phyloP scores from a whole-genome alignment of 768 basidiomycete species.

The Tremella yokohamensis region DNA sequence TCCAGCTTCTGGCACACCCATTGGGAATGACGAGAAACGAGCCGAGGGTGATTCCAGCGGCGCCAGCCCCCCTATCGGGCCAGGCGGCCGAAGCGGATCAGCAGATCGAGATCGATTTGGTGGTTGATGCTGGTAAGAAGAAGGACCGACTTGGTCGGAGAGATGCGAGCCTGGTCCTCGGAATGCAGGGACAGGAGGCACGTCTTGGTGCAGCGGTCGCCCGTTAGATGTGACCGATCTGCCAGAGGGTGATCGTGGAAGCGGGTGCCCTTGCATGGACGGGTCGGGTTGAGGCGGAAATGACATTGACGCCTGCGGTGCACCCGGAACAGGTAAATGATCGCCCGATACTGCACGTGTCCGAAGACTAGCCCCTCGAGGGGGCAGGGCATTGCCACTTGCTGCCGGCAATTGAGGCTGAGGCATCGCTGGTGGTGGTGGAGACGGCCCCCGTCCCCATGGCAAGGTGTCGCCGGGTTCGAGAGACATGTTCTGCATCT shows the following conservation, averaged over 20 bases:
- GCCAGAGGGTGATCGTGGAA: conserved; percentile 41
- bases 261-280: conserved; percentile 13
- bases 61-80: neutral
- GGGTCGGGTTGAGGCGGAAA: conserved; percentile 18
- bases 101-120: conserved; percentile 49
- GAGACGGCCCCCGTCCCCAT: conserved; percentile 29
- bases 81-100: conserved; percentile 43
- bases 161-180: conserved; percentile 29
- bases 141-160: conserved; percentile 21
- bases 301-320: conserved; percentile 17
- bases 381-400: conserved; percentile 27
- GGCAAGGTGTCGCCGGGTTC: conserved; percentile 34
- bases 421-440: conserved; percentile 12
- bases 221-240: conserved; percentile 38
- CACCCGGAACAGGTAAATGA: neutral
- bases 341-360: conserved; percentile 15
- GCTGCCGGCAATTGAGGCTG: conserved; percentile 3
- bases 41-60: conserved; percentile 40
- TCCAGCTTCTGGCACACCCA: conserved; percentile 15
- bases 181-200: conserved; percentile 33
- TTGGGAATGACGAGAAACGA: conserved; percentile 41
- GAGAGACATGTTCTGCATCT: conserved; percentile 37
- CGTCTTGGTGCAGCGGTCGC: conserved; percentile 16
- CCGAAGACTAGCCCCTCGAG: conserved; percentile 41
- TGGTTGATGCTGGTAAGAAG: conserved; percentile 2